These are phyloP conservation scores for Ehretia macrophylla DNA, from an alignment of 257 asterid species.

Conservation along the genomic window DNA sequence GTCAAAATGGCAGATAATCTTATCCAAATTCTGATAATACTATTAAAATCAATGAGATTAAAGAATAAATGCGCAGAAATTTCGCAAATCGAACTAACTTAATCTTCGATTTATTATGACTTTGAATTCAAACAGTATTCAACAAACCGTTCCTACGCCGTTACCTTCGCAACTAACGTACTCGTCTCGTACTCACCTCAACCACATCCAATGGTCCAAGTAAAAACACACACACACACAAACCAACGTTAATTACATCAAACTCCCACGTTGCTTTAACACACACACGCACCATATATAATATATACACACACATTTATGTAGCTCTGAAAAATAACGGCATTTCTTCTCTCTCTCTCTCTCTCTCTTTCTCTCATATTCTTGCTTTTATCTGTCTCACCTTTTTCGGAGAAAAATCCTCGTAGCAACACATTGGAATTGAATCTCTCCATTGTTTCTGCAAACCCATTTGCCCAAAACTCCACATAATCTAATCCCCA, in stretches of 20 bases:
- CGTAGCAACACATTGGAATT: background rate
- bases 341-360: background rate
- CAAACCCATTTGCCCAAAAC: background rate
- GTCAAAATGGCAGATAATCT: no score
- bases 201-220: no score
- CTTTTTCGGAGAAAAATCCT: background rate
- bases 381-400: background rate
- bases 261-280: background rate
- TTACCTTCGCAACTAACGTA: no score
- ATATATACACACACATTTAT: no score
- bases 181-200: no score
- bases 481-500: background rate
- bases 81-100: background rate
- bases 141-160: background rate
- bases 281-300: no score
- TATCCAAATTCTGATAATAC: no score
- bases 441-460: background rate
- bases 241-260: background rate
- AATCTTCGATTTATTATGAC: no score
- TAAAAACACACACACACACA: background rate
- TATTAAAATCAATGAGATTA: no score
- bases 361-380: background rate
- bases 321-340: no score
- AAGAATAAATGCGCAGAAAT: no score
- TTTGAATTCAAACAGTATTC: background rate